phyloP scores from a whole-genome alignment of 2,329 filamentous ascomycete species.

The Claviceps cyperi region DNA sequence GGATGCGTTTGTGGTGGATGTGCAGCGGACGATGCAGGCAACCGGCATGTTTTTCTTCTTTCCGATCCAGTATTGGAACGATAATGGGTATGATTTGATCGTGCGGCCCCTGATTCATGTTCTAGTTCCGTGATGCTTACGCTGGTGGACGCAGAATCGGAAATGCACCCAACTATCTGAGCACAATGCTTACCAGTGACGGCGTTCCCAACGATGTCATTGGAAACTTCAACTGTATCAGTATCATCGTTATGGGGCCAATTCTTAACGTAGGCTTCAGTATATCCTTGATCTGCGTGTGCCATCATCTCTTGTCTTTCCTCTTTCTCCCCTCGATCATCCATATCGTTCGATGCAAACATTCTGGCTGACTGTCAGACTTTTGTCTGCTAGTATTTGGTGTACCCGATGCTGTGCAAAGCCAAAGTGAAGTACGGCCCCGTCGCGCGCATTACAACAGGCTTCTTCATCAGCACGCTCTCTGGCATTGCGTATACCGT shows the following conservation, averaged over 20 bases:
- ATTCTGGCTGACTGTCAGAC: too few relatives aligned
- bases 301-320: background rate
- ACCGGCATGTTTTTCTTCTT: constrained; percentile 28
- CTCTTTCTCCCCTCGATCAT: background rate
- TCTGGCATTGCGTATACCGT: constrained; percentile 42
- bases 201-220: constrained; percentile 47
- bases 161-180: constrained; percentile 21
- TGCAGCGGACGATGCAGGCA: constrained; percentile 34
- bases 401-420: constrained; percentile 44
- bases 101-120: background rate
- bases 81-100: constrained; percentile 15
- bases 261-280: constrained; percentile 10
- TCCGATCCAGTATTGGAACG: constrained; percentile 25
- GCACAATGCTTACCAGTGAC: constrained; percentile 28
- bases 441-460: constrained; percentile 41
- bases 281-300: too few relatives aligned
- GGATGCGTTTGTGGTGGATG: constrained; percentile 53
- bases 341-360: too few relatives aligned
- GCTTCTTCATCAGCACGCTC: constrained; percentile 34
- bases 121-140: background rate
- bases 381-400: constrained; percentile 6
- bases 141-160: constrained; percentile 15
- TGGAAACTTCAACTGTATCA: constrained; percentile 42
- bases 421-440: constrained; percentile 40
- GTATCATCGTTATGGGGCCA: constrained; percentile 34